Evolutionary conservation across 2,329 filamentous ascomycete genomes (phyloP), one percentile per base, ranked within the genome.

Genomic region (Sphaerostilbella broomeana): DNA sequence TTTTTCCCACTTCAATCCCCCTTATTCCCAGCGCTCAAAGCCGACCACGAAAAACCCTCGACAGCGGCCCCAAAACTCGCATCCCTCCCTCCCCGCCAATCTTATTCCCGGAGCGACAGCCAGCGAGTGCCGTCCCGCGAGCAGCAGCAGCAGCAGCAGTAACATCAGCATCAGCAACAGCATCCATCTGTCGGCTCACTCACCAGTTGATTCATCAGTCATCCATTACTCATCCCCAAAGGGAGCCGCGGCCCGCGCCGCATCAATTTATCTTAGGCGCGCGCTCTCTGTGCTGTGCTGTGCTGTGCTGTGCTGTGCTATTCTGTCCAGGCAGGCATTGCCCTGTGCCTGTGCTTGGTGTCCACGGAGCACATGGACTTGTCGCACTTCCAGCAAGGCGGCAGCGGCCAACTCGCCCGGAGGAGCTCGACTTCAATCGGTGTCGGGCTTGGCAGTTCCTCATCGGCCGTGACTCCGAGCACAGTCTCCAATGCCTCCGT

Each of bases 1-100:
- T 18, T 39, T 43, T 35, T 33, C 43, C 21, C 39, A 37, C 27
- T 24, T 24, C 35, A 22, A 19, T 19, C 26, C 20, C 27, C 24
- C 32, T 46, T 49, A 48, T 48, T 47, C 43, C 57, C 57, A 57
- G 53, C 50, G 48, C 46, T 43, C 49, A 48, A 51, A 51, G 46
- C 38, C 40, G 35, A 33, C 37, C 29, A 35, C 38, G 20, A 30
- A 30, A 35, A 22, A 17, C 27, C 37, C 37, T 27, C 37, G 27
- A 28, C 18, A 27, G 30, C 29, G 32, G 22, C 24, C 27, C 35
- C 18, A 16, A 37, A 37, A 25, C 25, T 28, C 25, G 25, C 37
- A 25, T 33, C 34, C 34, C 34, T 17, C 22, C 36, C 29, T 33
- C 34, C 34, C 34, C 13, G 17, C 36, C 29, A 28, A 8, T 16